These are phyloP conservation scores for Citrus australasica DNA, from an alignment of 345 rosid genomes.

Conservation along the genomic window DNA sequence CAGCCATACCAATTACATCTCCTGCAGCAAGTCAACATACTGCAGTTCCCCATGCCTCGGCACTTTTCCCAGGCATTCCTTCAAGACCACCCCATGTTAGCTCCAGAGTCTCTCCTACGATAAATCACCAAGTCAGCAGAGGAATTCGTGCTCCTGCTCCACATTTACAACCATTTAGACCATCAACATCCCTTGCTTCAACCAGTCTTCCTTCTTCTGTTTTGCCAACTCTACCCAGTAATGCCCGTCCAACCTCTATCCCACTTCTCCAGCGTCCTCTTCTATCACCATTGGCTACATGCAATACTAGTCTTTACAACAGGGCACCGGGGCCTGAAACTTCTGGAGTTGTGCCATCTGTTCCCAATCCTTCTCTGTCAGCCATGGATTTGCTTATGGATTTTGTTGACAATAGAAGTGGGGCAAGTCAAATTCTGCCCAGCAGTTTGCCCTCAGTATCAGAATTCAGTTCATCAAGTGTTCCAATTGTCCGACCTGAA, in stretches of 20 bases:
- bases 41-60: slow-evolving; percentile 13
- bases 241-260: slow-evolving; percentile 10
- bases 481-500: slow-evolving; percentile 5
- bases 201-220: slow-evolving; percentile 16
- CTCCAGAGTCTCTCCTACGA: slow-evolving; percentile 24
- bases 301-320: slow-evolving; percentile 9
- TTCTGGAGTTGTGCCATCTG: slow-evolving; percentile 7
- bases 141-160: slow-evolving; percentile 55
- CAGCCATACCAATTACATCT: slow-evolving; percentile 4
- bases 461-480: slow-evolving; percentile 3
- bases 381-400: slow-evolving; percentile 22
- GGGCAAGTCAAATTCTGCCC: slow-evolving; percentile 7
- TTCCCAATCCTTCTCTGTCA: slow-evolving; percentile 8
- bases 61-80: slow-evolving; percentile 15
- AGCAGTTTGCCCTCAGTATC: slow-evolving; percentile 5
- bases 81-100: slow-evolving; percentile 34
- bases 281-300: slow-evolving; percentile 9
- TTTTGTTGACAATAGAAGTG: slow-evolving; percentile 9
- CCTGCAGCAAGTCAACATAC: slow-evolving; percentile 14
- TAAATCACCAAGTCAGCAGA: slow-evolving; percentile 29
- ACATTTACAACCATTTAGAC: slow-evolving; percentile 45
- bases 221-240: slow-evolving; percentile 12
- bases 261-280: slow-evolving; percentile 10
- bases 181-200: slow-evolving; percentile 19
- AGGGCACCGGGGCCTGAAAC: slow-evolving; percentile 5